Evolutionary conservation across 495 filamentous ascomycete species (phyloP).

Genomic region (Lentithecium fluviatile): DNA sequence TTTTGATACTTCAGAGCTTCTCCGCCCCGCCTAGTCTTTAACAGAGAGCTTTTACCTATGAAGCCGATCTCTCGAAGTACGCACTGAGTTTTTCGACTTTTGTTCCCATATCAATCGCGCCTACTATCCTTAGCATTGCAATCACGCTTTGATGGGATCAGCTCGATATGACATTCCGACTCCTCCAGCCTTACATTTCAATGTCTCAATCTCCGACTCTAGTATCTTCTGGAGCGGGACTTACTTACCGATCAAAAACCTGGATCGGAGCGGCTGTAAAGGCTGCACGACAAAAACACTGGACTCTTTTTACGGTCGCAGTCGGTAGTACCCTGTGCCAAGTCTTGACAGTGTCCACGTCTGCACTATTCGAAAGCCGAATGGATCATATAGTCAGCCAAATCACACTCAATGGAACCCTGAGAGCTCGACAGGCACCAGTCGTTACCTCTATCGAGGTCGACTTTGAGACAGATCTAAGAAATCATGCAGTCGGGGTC

Average conservation of each 20-base stretch:
- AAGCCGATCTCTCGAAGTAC: background rate
- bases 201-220: background rate
- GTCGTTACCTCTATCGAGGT: background rate
- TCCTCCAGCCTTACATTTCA: conserved; percentile 7
- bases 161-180: background rate
- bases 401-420: background rate
- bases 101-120: conserved; percentile 7
- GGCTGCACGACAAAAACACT: conserved; percentile 4
- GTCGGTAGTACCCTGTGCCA: conserved; percentile 7
- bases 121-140: conserved; percentile 1
- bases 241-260: background rate
- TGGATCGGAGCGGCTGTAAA: conserved; percentile 8
- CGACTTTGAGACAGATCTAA: background rate
- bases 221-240: background rate
- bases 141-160: conserved; percentile 12
- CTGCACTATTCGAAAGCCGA: conserved; percentile 8
- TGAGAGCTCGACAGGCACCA: background rate
- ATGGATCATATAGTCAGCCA: background rate
- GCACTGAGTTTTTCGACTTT: background rate
- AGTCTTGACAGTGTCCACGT: conserved; percentile 8
- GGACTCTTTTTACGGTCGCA: conserved; percentile 6
- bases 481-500: background rate
- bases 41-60: conserved; percentile 1
- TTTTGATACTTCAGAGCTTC: background rate
- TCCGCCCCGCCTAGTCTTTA: background rate